Evolutionary conservation across 2,329 filamentous ascomycete species (phyloP).

Genomic region (Fusarium protoensiforme): DNA sequence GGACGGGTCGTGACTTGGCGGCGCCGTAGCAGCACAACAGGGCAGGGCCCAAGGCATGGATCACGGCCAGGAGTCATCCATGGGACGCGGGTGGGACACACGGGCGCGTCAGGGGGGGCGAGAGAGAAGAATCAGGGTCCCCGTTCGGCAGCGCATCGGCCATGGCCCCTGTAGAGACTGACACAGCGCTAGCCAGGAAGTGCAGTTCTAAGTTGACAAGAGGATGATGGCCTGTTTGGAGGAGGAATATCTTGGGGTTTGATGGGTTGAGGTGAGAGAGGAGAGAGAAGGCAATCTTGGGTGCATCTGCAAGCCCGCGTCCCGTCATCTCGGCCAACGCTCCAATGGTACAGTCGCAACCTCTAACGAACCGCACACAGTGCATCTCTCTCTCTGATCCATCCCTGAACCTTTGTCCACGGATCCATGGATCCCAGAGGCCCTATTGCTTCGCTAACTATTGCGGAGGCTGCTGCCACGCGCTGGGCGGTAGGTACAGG

Average conservation of each 20-base stretch:
- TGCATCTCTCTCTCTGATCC: background rate
- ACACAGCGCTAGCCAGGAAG: constrained; percentile 36
- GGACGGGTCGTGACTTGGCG: constrained; percentile 20
- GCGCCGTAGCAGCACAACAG: constrained; percentile 29
- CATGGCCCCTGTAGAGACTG: constrained; percentile 35
- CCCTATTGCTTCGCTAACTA: constrained; percentile 16
- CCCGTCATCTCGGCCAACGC: constrained; percentile 1
- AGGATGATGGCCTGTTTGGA: constrained; percentile 3
- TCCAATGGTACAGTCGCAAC: constrained; percentile 17
- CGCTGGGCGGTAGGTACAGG: constrained; percentile 13
- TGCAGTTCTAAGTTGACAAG: constrained; percentile 15
- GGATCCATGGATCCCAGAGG: constrained; percentile 9
- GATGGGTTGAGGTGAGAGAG: constrained; percentile 20
- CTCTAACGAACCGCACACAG: constrained; percentile 18
- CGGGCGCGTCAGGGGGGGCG: constrained; percentile 25
- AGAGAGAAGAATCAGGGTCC: constrained; percentile 35
- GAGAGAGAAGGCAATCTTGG: constrained; percentile 17
- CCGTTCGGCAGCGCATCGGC: constrained; percentile 22
- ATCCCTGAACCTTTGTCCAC: constrained; percentile 18
- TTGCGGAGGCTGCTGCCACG: constrained; percentile 30
- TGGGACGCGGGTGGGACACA: constrained; percentile 8
- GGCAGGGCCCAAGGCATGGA: constrained; percentile 24
- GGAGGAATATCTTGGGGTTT: background rate
- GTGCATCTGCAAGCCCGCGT: background rate
- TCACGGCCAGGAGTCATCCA: constrained; percentile 27